Evolutionary conservation across 2,329 filamentous ascomycete species (phyloP).

Genomic region (Talaromyces sp.): DNA sequence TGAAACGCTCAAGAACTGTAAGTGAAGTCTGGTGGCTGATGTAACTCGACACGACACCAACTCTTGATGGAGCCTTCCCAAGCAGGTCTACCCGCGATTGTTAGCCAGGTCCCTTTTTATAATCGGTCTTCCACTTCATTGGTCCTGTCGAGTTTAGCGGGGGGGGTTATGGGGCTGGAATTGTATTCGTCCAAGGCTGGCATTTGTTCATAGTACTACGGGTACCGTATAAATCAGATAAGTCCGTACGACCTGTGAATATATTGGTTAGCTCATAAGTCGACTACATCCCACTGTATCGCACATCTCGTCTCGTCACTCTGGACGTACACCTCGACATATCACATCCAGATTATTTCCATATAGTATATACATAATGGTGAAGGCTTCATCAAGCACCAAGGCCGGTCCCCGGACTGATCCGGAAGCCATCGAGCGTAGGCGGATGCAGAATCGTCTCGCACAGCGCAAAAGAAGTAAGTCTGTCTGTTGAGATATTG

Average conservation of each 20-base stretch:
- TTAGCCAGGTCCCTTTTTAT: neutral
- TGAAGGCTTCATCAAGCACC: conserved; percentile 4
- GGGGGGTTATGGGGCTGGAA: conserved; percentile 9
- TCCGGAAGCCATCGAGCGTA: conserved; percentile 16
- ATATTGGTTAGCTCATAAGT: conserved; percentile 2
- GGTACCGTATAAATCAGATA: conserved; percentile 5
- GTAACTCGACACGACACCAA: conserved; percentile 14
- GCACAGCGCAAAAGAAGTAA: conserved; percentile 17
- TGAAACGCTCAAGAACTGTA: conserved; percentile 8
- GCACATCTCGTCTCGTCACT: neutral
- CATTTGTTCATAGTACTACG: conserved; percentile 5
- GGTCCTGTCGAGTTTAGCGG: neutral
- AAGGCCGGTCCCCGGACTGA: conserved; percentile 15
- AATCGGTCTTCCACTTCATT: conserved; percentile 2
- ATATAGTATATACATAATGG: conserved; percentile 4
- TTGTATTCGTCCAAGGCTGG: conserved; percentile 4
- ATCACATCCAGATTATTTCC: neutral
- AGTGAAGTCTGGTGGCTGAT: conserved; percentile 7
- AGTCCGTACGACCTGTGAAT: neutral
- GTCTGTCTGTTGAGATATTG: neutral
- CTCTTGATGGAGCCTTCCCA: neutral
- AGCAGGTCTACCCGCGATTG: conserved; percentile 5
- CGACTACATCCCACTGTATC: neutral
- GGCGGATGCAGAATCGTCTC: conserved; percentile 17
- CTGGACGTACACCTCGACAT: neutral